Conservation (phyloP, 2,329 filamentous ascomycete genomes). For the Talaromyces sp. region DNA sequence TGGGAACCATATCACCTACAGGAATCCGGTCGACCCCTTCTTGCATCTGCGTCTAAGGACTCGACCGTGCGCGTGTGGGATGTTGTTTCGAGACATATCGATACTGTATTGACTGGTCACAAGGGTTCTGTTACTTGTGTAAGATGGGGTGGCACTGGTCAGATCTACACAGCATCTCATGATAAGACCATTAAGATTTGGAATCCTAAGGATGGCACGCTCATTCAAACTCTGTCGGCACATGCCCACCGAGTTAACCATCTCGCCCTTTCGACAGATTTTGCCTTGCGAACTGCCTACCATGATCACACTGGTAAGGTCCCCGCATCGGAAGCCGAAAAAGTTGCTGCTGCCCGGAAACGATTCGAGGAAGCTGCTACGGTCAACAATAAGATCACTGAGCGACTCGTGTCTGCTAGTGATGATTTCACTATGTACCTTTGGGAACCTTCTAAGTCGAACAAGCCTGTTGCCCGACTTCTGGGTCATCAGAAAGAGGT, state of each 20-base stretch:
- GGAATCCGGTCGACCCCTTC: constrained; percentile 68
- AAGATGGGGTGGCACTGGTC: constrained; percentile 87
- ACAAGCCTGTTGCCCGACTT: constrained; percentile 83
- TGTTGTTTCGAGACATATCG: constrained; percentile 73
- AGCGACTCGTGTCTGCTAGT: constrained; percentile 84
- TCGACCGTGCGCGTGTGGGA: constrained; percentile 86
- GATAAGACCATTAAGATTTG: constrained; percentile 93
- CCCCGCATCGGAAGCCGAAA: constrained; percentile 70
- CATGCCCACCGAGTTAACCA: constrained; percentile 98
- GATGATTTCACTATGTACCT: constrained; percentile 97
- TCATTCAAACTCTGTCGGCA: constrained; percentile 75
- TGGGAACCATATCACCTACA: constrained; percentile 96
- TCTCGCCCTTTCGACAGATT: constrained; percentile 89
- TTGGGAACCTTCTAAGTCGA: constrained; percentile 79
- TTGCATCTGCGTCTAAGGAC: constrained; percentile 90
- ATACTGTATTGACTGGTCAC: constrained; percentile 84
- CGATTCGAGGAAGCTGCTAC: constrained; percentile 85
- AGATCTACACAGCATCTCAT: constrained; percentile 82
- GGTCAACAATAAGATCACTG: constrained; percentile 73
- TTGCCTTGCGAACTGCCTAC: constrained; percentile 81
- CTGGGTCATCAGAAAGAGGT: constrained; percentile 96
- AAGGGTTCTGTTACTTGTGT: constrained; percentile 88
- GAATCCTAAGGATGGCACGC: constrained; percentile 76
- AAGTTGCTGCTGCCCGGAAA: constrained; percentile 72
- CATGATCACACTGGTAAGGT: constrained; percentile 78